Evolutionary conservation across 352 stramenopile species (phyloP).

Genomic region (Labyrinthula sp.): DNA sequence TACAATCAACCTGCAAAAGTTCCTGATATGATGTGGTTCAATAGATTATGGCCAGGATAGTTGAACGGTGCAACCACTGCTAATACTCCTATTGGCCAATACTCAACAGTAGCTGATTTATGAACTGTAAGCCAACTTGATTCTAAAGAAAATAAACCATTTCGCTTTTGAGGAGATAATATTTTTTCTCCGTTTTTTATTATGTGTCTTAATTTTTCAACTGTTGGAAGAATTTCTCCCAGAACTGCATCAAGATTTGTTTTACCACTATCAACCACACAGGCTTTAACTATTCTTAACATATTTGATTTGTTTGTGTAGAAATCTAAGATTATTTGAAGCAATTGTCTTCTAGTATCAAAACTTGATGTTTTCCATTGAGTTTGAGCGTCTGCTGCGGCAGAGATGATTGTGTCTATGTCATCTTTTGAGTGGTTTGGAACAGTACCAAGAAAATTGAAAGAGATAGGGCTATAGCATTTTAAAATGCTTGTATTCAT

Average conservation of each 20-base stretch:
- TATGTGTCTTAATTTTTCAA: conserved; percentile 59
- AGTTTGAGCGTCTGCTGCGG: conserved; percentile 45
- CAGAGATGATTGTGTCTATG: conserved; percentile 41
- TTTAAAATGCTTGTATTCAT: conserved; percentile 27
- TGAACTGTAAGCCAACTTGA: conserved; percentile 51
- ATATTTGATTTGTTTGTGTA: conserved; percentile 49
- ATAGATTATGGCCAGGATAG: conserved; percentile 67
- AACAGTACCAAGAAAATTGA: conserved; percentile 41
- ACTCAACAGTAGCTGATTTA: conserved; percentile 60
- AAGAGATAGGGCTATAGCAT: conserved; percentile 27
- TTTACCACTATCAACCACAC: conserved; percentile 50
- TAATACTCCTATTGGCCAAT: conserved; percentile 51
- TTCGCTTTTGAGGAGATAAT: conserved; percentile 41
- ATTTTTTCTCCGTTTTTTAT: conserved; percentile 46
- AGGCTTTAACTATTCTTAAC: conserved; percentile 49
- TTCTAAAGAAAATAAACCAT: no score
- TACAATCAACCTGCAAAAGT: no score
- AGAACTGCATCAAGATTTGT: conserved; percentile 39
- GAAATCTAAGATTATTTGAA: conserved; percentile 39
- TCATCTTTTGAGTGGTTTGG: conserved; percentile 42
- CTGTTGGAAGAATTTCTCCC: conserved; percentile 53
- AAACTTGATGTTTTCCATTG: conserved; percentile 52
- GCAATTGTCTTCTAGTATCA: conserved; percentile 42
- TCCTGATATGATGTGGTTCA: conserved; percentile 63
- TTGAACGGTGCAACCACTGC: conserved; percentile 39